Conservation (phyloP, 2,329 filamentous ascomycete genomes). For the Aspergillus fructus region DNA sequence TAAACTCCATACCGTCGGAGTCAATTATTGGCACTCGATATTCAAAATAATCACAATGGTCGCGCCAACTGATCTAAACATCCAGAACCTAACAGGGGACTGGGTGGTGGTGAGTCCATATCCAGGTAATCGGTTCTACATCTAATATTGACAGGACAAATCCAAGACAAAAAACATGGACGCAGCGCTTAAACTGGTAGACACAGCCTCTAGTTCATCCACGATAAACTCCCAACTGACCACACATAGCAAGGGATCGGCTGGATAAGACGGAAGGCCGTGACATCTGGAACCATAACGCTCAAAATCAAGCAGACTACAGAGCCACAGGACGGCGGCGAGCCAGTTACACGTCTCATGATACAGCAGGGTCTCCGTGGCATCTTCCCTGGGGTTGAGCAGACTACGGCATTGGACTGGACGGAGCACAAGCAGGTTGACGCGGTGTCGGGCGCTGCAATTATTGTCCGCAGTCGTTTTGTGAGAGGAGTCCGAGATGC, state of each 20-base stretch:
- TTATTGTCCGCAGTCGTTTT: not conserved
- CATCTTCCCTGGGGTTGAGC: conserved; percentile 1
- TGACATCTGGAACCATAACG: not conserved
- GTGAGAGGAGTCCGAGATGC: not conserved
- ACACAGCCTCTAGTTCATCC: not conserved
- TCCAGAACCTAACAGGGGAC: not conserved
- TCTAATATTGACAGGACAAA: not conserved
- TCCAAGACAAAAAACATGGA: not conserved
- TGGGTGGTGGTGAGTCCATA: not conserved
- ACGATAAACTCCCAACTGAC: not conserved
- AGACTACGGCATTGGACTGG: not conserved
- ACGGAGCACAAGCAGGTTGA: not conserved
- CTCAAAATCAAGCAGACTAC: not conserved
- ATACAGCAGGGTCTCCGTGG: conserved; percentile 4
- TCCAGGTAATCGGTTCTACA: not conserved
- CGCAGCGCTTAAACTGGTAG: not conserved
- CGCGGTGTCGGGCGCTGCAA: not conserved
- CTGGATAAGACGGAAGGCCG: conserved; percentile 2
- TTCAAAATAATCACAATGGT: not conserved
- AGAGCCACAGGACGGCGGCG: not conserved
- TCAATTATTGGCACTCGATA: not conserved
- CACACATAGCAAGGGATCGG: not conserved
- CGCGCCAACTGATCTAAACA: not conserved
- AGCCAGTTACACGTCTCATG: not conserved
- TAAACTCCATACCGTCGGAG: too few species aligned